Conservation (phyloP, 352 stramenopile species). For the Phytopythium boreale region DNA sequence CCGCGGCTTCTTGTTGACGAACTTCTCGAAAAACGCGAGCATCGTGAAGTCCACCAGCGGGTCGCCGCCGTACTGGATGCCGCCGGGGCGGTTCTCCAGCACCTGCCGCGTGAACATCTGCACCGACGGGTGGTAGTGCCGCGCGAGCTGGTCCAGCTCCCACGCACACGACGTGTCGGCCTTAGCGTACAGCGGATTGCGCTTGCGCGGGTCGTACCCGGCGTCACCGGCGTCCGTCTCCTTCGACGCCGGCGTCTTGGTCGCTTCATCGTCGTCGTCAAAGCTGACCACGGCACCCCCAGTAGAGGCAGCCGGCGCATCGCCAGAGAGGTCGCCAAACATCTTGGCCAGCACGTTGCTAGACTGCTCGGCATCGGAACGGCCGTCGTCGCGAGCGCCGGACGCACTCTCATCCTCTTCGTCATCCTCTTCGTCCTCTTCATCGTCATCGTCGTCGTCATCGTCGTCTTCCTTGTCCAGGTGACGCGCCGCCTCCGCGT, state of each 20-base stretch:
- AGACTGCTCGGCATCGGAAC: conserved; percentile 49
- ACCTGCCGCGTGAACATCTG: conserved; percentile 89
- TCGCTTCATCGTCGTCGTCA: conserved; percentile 28
- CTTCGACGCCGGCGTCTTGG: conserved; percentile 1
- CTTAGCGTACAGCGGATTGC: conserved; percentile 83
- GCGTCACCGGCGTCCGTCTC: conserved; percentile 14
- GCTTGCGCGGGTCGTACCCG: conserved; percentile 83
- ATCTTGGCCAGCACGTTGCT: conserved; percentile 58
- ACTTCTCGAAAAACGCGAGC: conserved; percentile 97
- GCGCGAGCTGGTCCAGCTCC: conserved; percentile 90
- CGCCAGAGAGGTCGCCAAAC: conserved; percentile 39
- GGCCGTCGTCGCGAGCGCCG: conserved; percentile 32
- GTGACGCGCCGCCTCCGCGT: conserved; percentile 30
- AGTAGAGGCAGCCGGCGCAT: conserved; percentile 7
- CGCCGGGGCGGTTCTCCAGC: conserved; percentile 35
- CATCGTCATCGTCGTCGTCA: conserved; percentile 40
- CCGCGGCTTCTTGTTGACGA: conserved; percentile 97
- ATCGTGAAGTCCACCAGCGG: conserved; percentile 97
- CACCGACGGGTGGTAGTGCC: conserved; percentile 98
- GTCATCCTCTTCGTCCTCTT: conserved; percentile 21
- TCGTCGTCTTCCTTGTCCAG: conserved; percentile 42
- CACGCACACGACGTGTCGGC: conserved; percentile 82
- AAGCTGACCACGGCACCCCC: conserved; percentile 26
- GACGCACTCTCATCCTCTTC: conserved; percentile 26
- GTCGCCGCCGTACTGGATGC: conserved; percentile 94